Percentiles rank a stretch among this genome's conserved stretches.
phyloP scores from a whole-genome alignment of 2,329 filamentous ascomycete species.

The Trichoderma polysporum region DNA sequence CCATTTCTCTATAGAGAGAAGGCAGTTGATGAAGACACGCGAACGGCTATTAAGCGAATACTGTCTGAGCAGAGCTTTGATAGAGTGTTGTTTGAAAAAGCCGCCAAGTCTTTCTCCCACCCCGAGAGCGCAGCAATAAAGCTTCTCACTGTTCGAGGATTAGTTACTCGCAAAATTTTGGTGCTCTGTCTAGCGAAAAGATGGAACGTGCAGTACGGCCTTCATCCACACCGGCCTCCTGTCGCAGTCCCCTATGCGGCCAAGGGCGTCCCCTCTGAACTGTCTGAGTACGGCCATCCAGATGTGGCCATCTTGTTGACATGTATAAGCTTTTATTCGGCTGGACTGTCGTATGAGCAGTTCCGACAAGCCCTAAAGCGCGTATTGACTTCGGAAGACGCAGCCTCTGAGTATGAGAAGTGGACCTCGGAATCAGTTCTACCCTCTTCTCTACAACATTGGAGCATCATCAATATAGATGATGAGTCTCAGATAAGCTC shows the following conservation, averaged over 20 bases:
- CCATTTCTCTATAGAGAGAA: conserved; percentile 2
- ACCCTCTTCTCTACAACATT: conserved; percentile 49
- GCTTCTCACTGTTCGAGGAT: conserved; percentile 6
- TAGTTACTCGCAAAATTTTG: conserved; percentile 44
- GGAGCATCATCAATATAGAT: conserved; percentile 59
- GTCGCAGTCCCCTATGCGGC: conserved; percentile 53
- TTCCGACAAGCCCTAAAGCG: conserved; percentile 49
- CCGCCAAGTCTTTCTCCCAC: neutral
- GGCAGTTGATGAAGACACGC: conserved; percentile 7
- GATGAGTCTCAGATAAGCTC: conserved; percentile 51
- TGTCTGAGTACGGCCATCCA: conserved; percentile 67
- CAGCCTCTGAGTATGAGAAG: conserved; percentile 54
- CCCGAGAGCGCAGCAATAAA: neutral
- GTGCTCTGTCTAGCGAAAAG: conserved; percentile 59
- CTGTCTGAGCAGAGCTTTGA: neutral
- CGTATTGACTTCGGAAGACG: conserved; percentile 54
- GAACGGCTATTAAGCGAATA: conserved; percentile 20
- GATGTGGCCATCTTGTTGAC: conserved; percentile 66
- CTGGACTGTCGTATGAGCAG: conserved; percentile 51
- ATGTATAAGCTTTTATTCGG: conserved; percentile 66
- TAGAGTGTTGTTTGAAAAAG: neutral
- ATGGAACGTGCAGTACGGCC: conserved; percentile 66
- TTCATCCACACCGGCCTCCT: conserved; percentile 53
- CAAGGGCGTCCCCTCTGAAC: conserved; percentile 55
- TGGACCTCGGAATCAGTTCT: conserved; percentile 46